These are phyloP conservation scores for Crataegus laevigata DNA, from an alignment of 306 rosid species.

Conservation along the genomic window DNA sequence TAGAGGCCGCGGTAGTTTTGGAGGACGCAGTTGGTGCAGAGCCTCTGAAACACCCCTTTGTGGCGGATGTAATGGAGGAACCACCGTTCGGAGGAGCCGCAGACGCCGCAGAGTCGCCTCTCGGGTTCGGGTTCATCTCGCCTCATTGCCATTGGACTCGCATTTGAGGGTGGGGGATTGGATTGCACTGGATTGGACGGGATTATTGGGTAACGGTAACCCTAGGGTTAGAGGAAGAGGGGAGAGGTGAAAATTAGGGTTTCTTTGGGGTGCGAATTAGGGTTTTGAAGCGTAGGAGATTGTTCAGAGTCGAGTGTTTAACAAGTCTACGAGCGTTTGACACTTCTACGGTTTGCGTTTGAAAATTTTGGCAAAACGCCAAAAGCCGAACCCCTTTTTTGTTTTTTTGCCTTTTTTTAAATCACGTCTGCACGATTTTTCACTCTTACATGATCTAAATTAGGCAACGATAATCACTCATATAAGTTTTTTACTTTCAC, in stretches of 20 bases:
- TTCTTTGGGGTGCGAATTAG: neutral
- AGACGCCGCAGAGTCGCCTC: constrained; percentile 29
- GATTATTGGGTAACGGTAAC: constrained; percentile 5
- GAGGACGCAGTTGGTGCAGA: constrained; percentile 72
- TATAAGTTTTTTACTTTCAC: neutral
- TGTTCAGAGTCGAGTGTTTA: neutral
- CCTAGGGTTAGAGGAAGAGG: neutral
- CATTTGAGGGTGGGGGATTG: neutral
- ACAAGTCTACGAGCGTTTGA: neutral
- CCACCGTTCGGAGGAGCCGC: constrained; percentile 29
- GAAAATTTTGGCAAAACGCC: neutral
- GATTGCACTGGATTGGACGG: neutral
- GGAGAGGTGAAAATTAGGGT: neutral
- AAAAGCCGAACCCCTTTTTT: neutral
- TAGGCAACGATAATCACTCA: neutral
- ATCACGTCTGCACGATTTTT: neutral
- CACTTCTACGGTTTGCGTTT: neutral
- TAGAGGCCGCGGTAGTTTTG: constrained; percentile 44
- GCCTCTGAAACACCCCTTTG: constrained; percentile 24
- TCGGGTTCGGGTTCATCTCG: neutral
- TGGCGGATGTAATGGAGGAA: constrained; percentile 41
- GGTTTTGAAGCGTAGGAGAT: neutral
- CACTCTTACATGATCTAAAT: too few relatives aligned
- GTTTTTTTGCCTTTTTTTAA: neutral
- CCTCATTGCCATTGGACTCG: constrained; percentile 1